A percentile compares a stretch with the other conserved stretches of the same genome.
Evolutionary conservation across 2,329 filamentous ascomycete genomes (phyloP).

Genomic region (Pseudogymnoascus sp.): DNA sequence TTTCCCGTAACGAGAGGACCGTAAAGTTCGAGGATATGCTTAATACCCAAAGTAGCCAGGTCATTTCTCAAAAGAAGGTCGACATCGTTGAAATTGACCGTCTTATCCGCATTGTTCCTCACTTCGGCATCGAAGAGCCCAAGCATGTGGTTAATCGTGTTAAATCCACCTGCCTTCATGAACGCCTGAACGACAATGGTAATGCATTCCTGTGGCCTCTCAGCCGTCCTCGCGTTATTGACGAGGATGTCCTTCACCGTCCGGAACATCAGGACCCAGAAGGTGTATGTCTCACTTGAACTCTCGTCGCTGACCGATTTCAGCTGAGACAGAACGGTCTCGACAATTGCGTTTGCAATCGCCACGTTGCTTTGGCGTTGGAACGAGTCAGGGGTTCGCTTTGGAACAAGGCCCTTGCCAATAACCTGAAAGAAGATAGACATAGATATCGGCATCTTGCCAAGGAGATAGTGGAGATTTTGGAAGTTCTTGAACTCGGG

Average conservation of each 20-base stretch:
- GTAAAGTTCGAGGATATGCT: constrained; percentile 79
- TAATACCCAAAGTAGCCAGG: constrained; percentile 52
- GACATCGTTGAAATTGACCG: constrained; percentile 34
- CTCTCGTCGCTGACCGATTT: constrained; percentile 34
- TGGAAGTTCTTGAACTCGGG: constrained; percentile 64
- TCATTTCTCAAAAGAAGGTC: constrained; percentile 32
- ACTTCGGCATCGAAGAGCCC: constrained; percentile 55
- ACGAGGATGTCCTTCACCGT: constrained; percentile 71
- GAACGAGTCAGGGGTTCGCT: constrained; percentile 60
- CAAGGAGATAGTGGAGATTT: constrained; percentile 66
- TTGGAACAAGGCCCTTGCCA: constrained; percentile 70
- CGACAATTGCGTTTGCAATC: constrained; percentile 58
- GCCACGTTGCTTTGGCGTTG: constrained; percentile 43
- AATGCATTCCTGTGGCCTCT: constrained; percentile 42
- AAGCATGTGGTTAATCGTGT: constrained; percentile 63
- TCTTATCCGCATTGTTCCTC: constrained; percentile 36
- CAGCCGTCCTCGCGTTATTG: constrained; percentile 42
- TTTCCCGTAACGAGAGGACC: constrained; percentile 67
- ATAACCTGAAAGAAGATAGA: constrained; percentile 78
- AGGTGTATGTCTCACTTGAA: constrained; percentile 60
- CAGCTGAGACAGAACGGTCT: constrained; percentile 61
- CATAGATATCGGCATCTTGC: constrained; percentile 69
- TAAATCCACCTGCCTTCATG: constrained; percentile 70
- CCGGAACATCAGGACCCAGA: constrained; percentile 74
- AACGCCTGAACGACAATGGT: constrained; percentile 80